Evolutionary conservation across 2,329 filamentous ascomycete species (phyloP).

Genomic region (Pyricularia sp.): DNA sequence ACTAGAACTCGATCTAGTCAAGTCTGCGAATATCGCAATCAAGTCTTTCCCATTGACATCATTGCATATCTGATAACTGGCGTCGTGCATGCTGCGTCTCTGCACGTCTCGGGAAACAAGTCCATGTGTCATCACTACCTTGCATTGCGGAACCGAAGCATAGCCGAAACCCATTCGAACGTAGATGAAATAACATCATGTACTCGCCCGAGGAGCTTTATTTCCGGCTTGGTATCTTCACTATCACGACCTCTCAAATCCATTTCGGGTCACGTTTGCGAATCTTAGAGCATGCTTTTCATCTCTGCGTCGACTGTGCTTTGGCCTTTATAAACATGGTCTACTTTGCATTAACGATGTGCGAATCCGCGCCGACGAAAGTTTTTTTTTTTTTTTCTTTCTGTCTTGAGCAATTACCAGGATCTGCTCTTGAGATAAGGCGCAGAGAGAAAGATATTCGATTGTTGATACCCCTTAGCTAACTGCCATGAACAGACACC

Average conservation of each 20-base stretch:
- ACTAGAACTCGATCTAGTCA: background rate
- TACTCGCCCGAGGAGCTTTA: background rate
- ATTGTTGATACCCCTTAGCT: too few species aligned
- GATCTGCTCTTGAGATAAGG: too few species aligned
- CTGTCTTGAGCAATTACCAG: too few species aligned
- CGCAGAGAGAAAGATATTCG: too few species aligned
- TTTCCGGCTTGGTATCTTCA: background rate
- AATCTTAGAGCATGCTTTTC: too few species aligned
- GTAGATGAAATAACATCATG: background rate
- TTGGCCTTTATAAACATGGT: too few species aligned
- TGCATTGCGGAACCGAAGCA: background rate
- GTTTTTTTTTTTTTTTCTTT: too few species aligned
- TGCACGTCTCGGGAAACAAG: background rate
- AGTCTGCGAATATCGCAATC: background rate
- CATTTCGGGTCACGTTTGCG: background rate
- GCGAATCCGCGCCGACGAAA: too few species aligned
- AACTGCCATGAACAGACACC: too few species aligned
- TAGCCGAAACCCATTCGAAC: background rate
- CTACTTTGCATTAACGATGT: too few species aligned
- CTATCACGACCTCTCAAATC: background rate
- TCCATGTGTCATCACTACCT: background rate
- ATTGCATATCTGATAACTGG: background rate
- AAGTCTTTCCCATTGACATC: background rate
- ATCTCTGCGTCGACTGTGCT: too few species aligned
- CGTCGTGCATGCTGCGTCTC: background rate